Base-by-base conservation (phyloP, 1,139 yeast species). In the Candida frijolesensis region DNA sequence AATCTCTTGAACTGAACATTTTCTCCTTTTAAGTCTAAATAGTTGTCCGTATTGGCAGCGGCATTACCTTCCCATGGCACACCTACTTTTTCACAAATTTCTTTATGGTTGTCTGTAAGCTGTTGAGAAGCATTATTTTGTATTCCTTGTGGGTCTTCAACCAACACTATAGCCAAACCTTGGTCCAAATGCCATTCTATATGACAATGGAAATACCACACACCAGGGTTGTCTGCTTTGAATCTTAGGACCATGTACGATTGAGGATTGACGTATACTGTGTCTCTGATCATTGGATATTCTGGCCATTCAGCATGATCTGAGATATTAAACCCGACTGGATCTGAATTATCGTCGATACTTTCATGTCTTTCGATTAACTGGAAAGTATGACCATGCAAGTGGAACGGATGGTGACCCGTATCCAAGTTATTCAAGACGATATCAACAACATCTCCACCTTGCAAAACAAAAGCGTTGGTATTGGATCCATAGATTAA, bases 131-230 rank as follows among this genome's bases (percentile, higher is more conserved):
- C 55, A 32, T 69, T 67, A 41, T 64, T 57, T 60, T 81, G 82
- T 42, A 86, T 65, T 29, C 70, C 68, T 35, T 70, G 59, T 14
- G 96, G 96, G 42, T 89, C 91, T 70, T 89, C 96, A 45, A 89
- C 72, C 38, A 87, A 78, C 1, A 82, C 79, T 51, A 85, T 71
- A 16, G 91, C 92, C 55, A 90, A 78, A 54, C 97, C 97, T 70
- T 89, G 96, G 61, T 82, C 84, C 74, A 90, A 79, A 72, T 90
- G 97, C 97, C 97, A 90, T 63, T 90, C 96, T 57, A 90, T 85
- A 62, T 90, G 97, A 71, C 97, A 90, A 67, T 90, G 97, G 88
- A 90, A 90, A 63, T 87, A 78, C 96, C 96, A 89, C 39, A 89
- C 90, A 61, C 96, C 96, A 16, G 96, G 96, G 66, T 89, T 89